Evolutionary conservation across 2,329 filamentous ascomycete genomes (phyloP).

Genomic region (Exophiala sp.): DNA sequence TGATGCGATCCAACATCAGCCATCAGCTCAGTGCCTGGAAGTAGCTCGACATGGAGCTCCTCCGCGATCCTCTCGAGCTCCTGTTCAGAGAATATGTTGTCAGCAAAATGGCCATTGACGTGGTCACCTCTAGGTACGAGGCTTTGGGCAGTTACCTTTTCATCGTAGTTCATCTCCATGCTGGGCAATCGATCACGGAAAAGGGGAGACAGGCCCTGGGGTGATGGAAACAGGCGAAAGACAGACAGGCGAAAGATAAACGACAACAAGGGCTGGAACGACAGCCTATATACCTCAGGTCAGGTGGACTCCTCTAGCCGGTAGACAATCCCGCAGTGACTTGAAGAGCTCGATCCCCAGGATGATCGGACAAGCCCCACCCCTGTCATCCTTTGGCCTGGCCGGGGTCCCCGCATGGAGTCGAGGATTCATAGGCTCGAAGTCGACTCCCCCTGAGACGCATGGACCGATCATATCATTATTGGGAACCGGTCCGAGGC

Average conservation of each 20-base stretch:
- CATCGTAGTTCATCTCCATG: constrained; percentile 48
- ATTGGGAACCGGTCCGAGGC: not conserved
- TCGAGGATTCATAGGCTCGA: not conserved
- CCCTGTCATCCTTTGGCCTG: not conserved
- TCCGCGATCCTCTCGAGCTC: constrained; percentile 27
- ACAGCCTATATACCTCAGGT: not conserved
- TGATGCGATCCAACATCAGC: constrained; percentile 56
- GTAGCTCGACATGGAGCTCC: constrained; percentile 47
- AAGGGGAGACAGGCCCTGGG: not conserved
- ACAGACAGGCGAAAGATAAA: not conserved
- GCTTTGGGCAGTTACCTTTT: constrained; percentile 29
- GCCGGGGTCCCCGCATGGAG: not conserved
- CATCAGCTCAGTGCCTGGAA: constrained; percentile 57
- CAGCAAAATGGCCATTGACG: not conserved
- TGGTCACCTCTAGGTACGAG: too few species aligned
- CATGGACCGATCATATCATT: too few species aligned
- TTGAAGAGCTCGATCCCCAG: not conserved
- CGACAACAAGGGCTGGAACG: not conserved
- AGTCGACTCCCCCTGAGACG: too few species aligned
- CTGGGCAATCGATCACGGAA: constrained; percentile 13
- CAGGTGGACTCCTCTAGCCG: not conserved
- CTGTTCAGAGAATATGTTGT: constrained; percentile 7
- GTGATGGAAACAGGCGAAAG: not conserved
- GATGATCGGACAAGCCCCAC: not conserved
- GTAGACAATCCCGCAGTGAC: too few species aligned